Conservation (phyloP, 2,329 filamentous ascomycete genomes). For the Neofusicoccum kwambonambiense region DNA sequence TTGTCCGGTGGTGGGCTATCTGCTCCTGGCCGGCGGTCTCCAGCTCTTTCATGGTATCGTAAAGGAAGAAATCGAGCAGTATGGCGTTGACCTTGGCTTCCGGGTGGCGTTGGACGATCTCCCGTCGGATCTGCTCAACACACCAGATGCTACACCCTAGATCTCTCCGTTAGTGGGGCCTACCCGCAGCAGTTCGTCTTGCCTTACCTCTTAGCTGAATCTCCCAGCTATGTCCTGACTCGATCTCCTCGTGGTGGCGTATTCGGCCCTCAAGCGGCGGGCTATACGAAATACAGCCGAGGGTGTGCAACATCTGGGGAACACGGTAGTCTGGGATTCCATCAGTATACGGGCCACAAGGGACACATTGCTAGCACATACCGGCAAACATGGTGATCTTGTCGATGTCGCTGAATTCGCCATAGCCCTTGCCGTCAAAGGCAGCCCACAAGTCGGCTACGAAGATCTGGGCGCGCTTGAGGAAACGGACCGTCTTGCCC, state of each 20-base stretch:
- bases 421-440: slow-evolving; percentile 77
- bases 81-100: slow-evolving; percentile 75
- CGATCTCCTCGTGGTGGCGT: slow-evolving; percentile 61
- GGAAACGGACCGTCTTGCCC: slow-evolving; percentile 71
- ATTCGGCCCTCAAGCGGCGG: slow-evolving; percentile 74
- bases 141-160: slow-evolving; percentile 91
- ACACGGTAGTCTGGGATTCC: slow-evolving; percentile 74
- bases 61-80: slow-evolving; percentile 94
- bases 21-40: slow-evolving; percentile 57
- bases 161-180: slow-evolving; percentile 1
- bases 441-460: slow-evolving; percentile 97
- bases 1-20: slow-evolving; percentile 82
- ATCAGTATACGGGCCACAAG: neutral
- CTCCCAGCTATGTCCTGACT: slow-evolving; percentile 75
- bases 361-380: slow-evolving; percentile 26
- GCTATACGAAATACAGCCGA: slow-evolving; percentile 65
- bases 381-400: slow-evolving; percentile 96
- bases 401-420: slow-evolving; percentile 84
- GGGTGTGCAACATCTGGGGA: slow-evolving; percentile 72
- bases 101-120: slow-evolving; percentile 74
- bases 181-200: neutral
- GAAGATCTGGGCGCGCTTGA: slow-evolving; percentile 94
- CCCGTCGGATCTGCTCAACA: slow-evolving; percentile 79
- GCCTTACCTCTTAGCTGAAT: slow-evolving; percentile 74
- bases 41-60: slow-evolving; percentile 87